Evolutionary conservation across 2,329 filamentous ascomycete species (phyloP).

Genomic region (Fusarium pseudograminearum): DNA sequence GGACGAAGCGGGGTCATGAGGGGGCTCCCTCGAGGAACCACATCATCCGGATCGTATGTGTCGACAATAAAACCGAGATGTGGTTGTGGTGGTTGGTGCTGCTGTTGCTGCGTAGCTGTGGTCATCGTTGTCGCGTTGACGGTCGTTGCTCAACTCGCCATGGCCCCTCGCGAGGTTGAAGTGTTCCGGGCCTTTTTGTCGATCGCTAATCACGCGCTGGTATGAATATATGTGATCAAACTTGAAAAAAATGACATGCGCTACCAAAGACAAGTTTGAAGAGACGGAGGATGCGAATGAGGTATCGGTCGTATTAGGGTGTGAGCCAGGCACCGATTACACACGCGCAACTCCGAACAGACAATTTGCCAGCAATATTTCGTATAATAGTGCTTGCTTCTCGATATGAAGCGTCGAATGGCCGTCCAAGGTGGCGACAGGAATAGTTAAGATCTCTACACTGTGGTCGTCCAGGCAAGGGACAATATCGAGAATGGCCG

Average conservation of each 20-base stretch:
- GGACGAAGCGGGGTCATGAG: slow-evolving; percentile 53
- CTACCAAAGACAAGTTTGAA: slow-evolving; percentile 3
- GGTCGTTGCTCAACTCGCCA: slow-evolving; percentile 51
- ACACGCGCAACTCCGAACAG: slow-evolving; percentile 11
- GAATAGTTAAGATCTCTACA: slow-evolving; percentile 1
- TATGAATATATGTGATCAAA: slow-evolving; percentile 6
- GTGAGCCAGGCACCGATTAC: slow-evolving; percentile 5
- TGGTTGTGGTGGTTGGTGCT: slow-evolving; percentile 48
- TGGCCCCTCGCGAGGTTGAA: slow-evolving; percentile 46
- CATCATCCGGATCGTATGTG: slow-evolving; percentile 60
- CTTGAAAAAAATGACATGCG: slow-evolving; percentile 5
- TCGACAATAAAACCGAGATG: slow-evolving; percentile 49
- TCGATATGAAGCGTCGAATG: slow-evolving; percentile 11
- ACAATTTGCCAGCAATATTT: slow-evolving; percentile 10
- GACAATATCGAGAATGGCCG: slow-evolving; percentile 16
- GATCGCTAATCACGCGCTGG: slow-evolving; percentile 29
- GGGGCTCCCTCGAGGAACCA: slow-evolving; percentile 57
- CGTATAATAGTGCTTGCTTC: slow-evolving; percentile 16
- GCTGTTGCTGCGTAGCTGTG: slow-evolving; percentile 53
- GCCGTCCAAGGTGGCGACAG: slow-evolving; percentile 9
- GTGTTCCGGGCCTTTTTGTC: slow-evolving; percentile 28
- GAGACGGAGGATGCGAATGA: slow-evolving; percentile 7
- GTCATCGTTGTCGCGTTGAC: slow-evolving; percentile 50
- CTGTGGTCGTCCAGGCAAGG: slow-evolving; percentile 3
- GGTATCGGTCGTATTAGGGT: slow-evolving; percentile 6